These are phyloP conservation scores for Pseudozyma sp. DNA, from an alignment of 1,284 basidiomycete genomes.

Conservation along the genomic window DNA sequence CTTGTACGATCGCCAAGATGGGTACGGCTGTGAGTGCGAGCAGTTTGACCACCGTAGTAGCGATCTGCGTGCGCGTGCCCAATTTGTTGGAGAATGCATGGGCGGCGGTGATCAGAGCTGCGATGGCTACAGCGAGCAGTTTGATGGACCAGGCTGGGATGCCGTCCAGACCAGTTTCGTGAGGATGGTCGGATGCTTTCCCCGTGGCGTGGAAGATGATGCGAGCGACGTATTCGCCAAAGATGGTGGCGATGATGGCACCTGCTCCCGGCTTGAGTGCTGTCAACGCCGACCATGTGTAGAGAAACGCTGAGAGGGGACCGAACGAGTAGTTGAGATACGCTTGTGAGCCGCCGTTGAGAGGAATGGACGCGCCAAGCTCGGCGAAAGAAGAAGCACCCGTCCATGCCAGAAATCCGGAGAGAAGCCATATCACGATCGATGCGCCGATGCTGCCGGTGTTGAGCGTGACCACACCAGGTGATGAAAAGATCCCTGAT, in stretches of 20 bases:
- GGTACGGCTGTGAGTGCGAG: slow-evolving; percentile 75
- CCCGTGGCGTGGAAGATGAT: slow-evolving; percentile 70
- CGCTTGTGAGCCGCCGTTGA: slow-evolving; percentile 73
- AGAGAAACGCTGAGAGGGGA: slow-evolving; percentile 74
- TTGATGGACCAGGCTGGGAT: slow-evolving; percentile 95
- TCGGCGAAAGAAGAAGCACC: slow-evolving; percentile 77
- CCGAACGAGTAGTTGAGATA: slow-evolving; percentile 83
- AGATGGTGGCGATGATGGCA: slow-evolving; percentile 72
- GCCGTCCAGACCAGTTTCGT: slow-evolving; percentile 76
- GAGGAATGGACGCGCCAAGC: slow-evolving; percentile 71
- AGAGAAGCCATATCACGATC: slow-evolving; percentile 62
- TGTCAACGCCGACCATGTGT: slow-evolving; percentile 69
- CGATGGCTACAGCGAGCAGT: slow-evolving; percentile 81
- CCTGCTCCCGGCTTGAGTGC: slow-evolving; percentile 73
- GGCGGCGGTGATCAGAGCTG: slow-evolving; percentile 78
- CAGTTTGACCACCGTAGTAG: slow-evolving; percentile 88
- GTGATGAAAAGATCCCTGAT: slow-evolving; percentile 67
- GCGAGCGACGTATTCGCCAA: slow-evolving; percentile 82
- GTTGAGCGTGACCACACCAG: slow-evolving; percentile 65
- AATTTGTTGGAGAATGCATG: slow-evolving; percentile 83
- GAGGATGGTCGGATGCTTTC: slow-evolving; percentile 74
- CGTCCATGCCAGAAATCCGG: slow-evolving; percentile 63
- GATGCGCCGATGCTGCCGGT: slow-evolving; percentile 63
- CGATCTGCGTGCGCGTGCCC: slow-evolving; percentile 83
- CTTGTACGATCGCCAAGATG: slow-evolving; percentile 79